Conservation (phyloP, 768 basidiomycete genomes). For the Calocybe gangraenosa region DNA sequence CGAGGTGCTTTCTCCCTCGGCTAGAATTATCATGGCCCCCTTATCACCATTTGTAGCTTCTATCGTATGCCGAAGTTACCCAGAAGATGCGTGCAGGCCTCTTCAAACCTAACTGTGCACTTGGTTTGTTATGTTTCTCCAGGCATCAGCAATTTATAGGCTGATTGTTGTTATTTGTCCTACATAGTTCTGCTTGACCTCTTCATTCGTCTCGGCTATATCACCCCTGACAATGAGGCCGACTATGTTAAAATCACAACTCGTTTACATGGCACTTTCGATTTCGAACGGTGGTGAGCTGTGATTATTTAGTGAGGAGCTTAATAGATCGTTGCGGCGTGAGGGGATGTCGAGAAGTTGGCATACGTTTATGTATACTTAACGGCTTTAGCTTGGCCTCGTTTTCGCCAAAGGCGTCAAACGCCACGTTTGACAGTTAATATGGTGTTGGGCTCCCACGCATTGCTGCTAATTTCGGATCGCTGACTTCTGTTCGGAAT, state of each 20-base stretch:
- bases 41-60: conserved; percentile 44
- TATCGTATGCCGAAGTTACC: conserved; percentile 60
- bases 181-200: conserved; percentile 82
- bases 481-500: neutral
- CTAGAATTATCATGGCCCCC: neutral
- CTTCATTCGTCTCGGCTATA: conserved; percentile 77
- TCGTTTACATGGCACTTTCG: conserved; percentile 68
- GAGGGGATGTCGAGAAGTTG: no score
- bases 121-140: conserved; percentile 47
- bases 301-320: no score
- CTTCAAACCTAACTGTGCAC: conserved; percentile 93
- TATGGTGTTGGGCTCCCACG: neutral
- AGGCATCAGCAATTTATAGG: neutral
- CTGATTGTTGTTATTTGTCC: no score
- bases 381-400: no score
- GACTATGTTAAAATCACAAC: conserved; percentile 75
- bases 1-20: conserved; percentile 44
- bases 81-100: conserved; percentile 58
- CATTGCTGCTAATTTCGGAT: neutral
- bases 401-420: no score
- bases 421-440: neutral
- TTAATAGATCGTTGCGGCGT: neutral
- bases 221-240: conserved; percentile 87
- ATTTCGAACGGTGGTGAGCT: conserved; percentile 51
- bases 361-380: no score